These are phyloP conservation scores for Hsuehochloa calcarea DNA, from an alignment of 176 grass and related monocot genomes.

Conservation along the genomic window DNA sequence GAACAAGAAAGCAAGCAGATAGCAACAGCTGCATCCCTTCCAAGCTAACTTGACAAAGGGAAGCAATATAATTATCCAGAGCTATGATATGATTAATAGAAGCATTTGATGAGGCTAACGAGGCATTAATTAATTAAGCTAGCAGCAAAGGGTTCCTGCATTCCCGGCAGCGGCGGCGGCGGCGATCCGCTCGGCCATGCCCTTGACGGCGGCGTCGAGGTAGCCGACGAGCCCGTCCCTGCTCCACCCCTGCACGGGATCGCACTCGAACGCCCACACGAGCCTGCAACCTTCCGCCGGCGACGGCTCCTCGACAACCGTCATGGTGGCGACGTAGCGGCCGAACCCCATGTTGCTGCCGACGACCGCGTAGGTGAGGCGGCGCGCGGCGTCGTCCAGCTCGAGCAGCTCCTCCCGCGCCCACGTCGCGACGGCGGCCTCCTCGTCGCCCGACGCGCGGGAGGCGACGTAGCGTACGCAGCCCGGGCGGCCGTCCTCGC, in stretches of 20 bases:
- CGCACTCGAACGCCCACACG: conserved; percentile 66
- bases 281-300: conserved; percentile 29
- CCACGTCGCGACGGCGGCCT: conserved; percentile 20
- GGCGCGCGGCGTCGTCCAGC: conserved; percentile 31
- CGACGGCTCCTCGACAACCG: background rate
- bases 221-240: conserved; percentile 47
- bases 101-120: background rate
- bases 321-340: conserved; percentile 52
- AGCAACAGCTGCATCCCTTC: background rate
- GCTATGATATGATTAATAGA: background rate
- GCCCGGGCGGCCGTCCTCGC: conserved; percentile 37
- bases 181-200: conserved; percentile 53
- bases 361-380: conserved; percentile 54
- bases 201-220: conserved; percentile 38
- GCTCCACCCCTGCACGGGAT: conserved; percentile 61
- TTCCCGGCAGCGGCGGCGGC: conserved; percentile 1
- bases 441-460: background rate
- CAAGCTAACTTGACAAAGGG: background rate
- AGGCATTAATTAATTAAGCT: background rate
- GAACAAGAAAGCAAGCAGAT: background rate
- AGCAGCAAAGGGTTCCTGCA: background rate
- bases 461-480: conserved; percentile 54
- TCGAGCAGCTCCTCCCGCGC: conserved; percentile 67
- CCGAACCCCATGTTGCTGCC: conserved; percentile 67
- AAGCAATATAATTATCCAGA: background rate